Percentiles rank a stretch among this genome's conserved stretches.
phyloP scores from a whole-genome alignment of 257 asterid genomes.

The Pogostemon cablin region DNA sequence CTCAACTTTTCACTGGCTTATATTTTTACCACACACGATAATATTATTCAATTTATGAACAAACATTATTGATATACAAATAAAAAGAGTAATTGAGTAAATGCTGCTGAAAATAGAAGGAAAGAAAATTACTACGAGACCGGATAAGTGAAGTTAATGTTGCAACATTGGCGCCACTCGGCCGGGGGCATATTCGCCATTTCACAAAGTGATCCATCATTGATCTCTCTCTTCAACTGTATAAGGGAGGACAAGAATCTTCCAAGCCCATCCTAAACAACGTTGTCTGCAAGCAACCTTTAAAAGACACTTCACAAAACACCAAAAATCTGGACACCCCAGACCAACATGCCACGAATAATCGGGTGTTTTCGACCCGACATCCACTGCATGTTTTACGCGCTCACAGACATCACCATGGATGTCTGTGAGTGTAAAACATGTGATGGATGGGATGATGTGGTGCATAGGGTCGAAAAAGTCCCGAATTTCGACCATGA shows the following conservation, averaged over 20 bases:
- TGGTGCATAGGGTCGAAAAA: not conserved
- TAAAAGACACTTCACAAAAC: not conserved
- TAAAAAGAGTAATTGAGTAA: not conserved
- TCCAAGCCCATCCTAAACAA: not conserved
- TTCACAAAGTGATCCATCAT: not conserved
- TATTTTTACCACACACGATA: not conserved
- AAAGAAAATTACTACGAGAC: not conserved
- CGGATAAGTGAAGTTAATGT: not conserved
- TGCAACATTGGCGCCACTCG: not conserved
- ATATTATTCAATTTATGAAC: too few relatives aligned
- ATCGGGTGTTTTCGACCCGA: not conserved
- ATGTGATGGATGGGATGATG: not conserved
- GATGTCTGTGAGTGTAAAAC: not conserved
- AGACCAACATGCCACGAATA: not conserved
- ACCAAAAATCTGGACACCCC: not conserved
- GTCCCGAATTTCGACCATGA: not conserved
- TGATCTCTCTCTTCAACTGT: not conserved
- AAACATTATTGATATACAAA: too few relatives aligned
- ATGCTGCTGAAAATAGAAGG: not conserved
- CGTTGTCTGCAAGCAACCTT: slow-evolving; percentile 20
- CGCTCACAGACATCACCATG: too few relatives aligned
- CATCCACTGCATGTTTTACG: not conserved
- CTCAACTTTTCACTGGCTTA: too few relatives aligned
- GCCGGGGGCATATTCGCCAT: not conserved
- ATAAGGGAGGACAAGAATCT: not conserved